phyloP scores from a whole-genome alignment of 176 grass and related monocot species.

The Echinochloa phyllopogon region DNA sequence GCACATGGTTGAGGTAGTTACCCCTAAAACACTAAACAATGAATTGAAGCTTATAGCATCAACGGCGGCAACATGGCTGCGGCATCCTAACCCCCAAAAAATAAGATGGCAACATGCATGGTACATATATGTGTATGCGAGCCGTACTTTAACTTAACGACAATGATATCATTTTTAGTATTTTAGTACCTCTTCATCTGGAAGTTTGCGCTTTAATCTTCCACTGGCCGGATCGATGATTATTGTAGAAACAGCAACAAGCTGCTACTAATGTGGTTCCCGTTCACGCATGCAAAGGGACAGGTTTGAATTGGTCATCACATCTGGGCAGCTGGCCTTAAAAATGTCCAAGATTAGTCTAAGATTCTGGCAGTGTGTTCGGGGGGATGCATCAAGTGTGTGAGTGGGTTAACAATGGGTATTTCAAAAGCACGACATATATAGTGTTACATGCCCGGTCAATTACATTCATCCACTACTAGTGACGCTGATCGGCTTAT shows the following conservation, averaged over 20 bases:
- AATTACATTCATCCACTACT: too few species aligned
- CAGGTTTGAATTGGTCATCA: not conserved
- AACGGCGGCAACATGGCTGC: not conserved
- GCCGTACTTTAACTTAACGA: not conserved
- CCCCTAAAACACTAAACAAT: not conserved
- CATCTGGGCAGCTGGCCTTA: not conserved
- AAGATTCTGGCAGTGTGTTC: not conserved
- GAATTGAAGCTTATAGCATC: not conserved
- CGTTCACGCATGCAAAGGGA: conserved; percentile 7
- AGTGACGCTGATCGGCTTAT: too few species aligned
- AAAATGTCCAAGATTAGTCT: not conserved
- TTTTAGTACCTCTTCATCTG: not conserved
- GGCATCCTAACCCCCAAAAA: too few species aligned
- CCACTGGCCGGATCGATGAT: not conserved
- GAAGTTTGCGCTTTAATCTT: not conserved
- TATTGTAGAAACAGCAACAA: not conserved
- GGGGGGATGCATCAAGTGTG: too few species aligned
- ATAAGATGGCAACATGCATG: not conserved
- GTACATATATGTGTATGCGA: not conserved
- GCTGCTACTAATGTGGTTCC: not conserved
- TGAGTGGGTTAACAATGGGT: too few species aligned
- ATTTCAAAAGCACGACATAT: too few species aligned
- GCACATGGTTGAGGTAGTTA: not conserved
- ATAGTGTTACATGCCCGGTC: too few species aligned
- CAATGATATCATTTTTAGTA: not conserved